phyloP scores from a whole-genome alignment of 805 yeast genomes.

The Hanseniaspora guilliermondii region DNA sequence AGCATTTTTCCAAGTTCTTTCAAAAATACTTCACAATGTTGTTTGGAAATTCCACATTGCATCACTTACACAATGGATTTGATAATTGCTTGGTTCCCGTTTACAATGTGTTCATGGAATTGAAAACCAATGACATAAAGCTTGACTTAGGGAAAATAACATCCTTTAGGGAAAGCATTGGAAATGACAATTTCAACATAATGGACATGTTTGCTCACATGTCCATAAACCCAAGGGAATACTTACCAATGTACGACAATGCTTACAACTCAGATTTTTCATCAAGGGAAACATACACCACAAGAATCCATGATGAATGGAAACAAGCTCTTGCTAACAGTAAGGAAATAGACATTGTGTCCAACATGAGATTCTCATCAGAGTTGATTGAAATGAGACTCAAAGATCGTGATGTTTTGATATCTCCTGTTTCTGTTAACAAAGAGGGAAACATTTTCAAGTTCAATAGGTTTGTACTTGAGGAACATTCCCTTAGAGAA shows the following conservation, averaged over 20 bases:
- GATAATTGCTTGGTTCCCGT: not conserved
- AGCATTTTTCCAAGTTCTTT: not conserved
- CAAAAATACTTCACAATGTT: not conserved
- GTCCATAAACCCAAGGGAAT: not conserved
- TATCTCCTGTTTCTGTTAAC: not conserved
- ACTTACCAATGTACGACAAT: not conserved
- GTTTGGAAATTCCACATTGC: not conserved
- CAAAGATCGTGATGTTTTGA: not conserved
- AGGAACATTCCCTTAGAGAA: not conserved
- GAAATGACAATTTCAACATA: not conserved
- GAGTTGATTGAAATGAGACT: not conserved
- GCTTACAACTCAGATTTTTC: not conserved
- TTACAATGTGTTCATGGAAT: not conserved
- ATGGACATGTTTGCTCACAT: not conserved
- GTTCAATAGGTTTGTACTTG: constrained; percentile 1
- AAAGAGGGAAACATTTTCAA: not conserved
- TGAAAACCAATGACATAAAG: not conserved
- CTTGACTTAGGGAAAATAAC: not conserved
- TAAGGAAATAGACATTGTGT: not conserved
- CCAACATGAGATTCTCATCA: not conserved
- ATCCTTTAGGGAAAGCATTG: not conserved
- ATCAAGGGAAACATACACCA: not conserved
- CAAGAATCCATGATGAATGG: not conserved
- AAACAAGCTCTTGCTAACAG: not conserved
- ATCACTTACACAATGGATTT: not conserved